Base-by-base conservation (phyloP, 495 filamentous ascomycete species). In the Hypomontagnella monticulosa region DNA sequence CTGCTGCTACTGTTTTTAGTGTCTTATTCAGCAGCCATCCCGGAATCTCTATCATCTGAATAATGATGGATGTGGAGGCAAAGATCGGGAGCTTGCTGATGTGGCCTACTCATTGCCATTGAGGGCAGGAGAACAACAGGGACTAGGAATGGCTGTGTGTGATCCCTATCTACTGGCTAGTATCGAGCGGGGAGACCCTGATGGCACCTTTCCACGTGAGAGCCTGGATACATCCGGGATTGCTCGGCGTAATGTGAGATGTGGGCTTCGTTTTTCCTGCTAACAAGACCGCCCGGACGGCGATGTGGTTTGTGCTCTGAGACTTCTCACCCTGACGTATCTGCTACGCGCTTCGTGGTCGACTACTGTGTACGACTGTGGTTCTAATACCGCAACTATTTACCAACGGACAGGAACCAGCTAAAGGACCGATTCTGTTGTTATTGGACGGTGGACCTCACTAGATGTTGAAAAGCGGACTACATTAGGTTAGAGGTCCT, bases 181-280 rank as follows among this genome's bases (percentile, higher is more conserved):
- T 33, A 30, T 20, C 49, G 48, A 60, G 54, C 65, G 59, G 49
- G 61, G 60, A 60, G 59, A 69, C 60, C 66, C 51, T 64, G 66
- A 69, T 61, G 66, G 60, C 50, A 64, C 55, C 43, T 53, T 54
- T 63, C 66, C 66, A 69, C 66, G 60, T 64, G 66, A 69, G 46
- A 51, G 54, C 41, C 37, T 63, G 37, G 54, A 57, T 63, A 56
- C 42, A 43, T 27, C 65, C 36, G 51, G 36, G 41, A 36, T 56
- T 34, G 65, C 48, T 48, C 59, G 48, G 49, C 48, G 15, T 41
- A 40, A 54, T 46, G 47, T 48, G 42, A 40, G 55, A 58, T 53
- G 51, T 37, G 50, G 36, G 30, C 50, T 48, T 27, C 38, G 33
- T 33, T 51, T 51, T 43, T 30, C 20, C 20, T 42, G 43, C 40